phyloP scores from a whole-genome alignment of 208 protist genomes.

The Wallacemonas sp. region DNA sequence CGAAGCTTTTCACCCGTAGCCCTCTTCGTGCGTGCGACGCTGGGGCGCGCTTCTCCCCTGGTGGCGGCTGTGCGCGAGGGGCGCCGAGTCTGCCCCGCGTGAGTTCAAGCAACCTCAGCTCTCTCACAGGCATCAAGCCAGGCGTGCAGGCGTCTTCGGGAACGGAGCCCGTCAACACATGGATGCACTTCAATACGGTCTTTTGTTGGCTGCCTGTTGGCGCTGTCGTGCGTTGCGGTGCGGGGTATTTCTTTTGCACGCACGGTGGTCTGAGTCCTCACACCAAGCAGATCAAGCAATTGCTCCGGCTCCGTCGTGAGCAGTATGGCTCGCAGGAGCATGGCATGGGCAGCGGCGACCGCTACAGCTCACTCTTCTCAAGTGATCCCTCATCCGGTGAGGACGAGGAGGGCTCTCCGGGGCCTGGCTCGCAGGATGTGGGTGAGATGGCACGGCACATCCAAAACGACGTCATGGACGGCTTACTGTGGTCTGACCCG shows the following conservation, averaged over 20 bases:
- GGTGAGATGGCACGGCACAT: background rate
- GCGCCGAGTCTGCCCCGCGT: background rate
- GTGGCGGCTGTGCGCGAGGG: background rate
- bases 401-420: background rate
- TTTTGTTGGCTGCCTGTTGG: constrained; percentile 87
- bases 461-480: constrained; percentile 97
- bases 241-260: constrained; percentile 78
- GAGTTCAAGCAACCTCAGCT: constrained; percentile 7
- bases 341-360: constrained; percentile 11
- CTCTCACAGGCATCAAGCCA: constrained; percentile 4
- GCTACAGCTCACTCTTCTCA: background rate
- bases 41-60: constrained; percentile 60
- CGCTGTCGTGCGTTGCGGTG: constrained; percentile 67
- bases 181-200: constrained; percentile 73
- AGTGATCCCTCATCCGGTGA: background rate
- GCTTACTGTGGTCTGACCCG: constrained; percentile 99
- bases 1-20: constrained; percentile 40
- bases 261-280: constrained; percentile 82
- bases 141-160: background rate
- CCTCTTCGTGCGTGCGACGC: background rate
- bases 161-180: constrained; percentile 27
- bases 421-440: background rate
- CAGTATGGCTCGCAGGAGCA: constrained; percentile 47
- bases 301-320: constrained; percentile 54
- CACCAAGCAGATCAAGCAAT: constrained; percentile 36